Evolutionary conservation across 2,329 filamentous ascomycete genomes (phyloP), one percentile per base, ranked within the genome.

Genomic region (Microdochium bolleyi): DNA sequence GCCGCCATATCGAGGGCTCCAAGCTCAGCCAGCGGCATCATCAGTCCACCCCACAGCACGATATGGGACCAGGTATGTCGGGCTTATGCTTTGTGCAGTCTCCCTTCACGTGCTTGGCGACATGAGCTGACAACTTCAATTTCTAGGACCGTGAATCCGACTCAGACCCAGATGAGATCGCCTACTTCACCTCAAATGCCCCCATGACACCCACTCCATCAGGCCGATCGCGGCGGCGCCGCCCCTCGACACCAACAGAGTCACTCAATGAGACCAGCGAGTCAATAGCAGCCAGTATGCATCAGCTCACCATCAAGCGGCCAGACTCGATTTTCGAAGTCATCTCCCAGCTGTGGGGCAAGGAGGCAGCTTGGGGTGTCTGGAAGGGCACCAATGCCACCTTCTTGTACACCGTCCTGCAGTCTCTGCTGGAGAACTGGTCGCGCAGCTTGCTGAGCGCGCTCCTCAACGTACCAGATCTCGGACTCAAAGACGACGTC

Each of bases 301-400:
- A 92, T 65, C 84, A 84, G 53, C 78, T 96, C 22, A 74, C 77
- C 24, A 76, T 96, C 21, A 85, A 85, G 58, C 84, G 85, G 54
- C 77, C 88, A 11, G 88, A 92, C 64, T 92, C 92, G 1, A 77
- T 97, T 53, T 80, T 92, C 61, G 90, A 96, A 59, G 89, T 94
- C 2, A 82, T 99, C 55, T 85, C 85, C 7, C 88, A 95, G 65
- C 73, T 97, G 21, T 97, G 94, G 89, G 80, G 86, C 49, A 92
- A 88, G 60, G 92, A 95, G 66, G 89, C 91, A 34, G 86, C 86
- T 0, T 92, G 91, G 78, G 94, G 94, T 3, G 85, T 96, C 4
- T 99, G 92, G 92, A 96, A 96, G 68, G 84, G 87, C 9, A 89
- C 91, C 37, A 97, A 97, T 66, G 84, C 88, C 14, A 95, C 91